phyloP scores from a whole-genome alignment of 352 stramenopile species.

The Phytophthora pini region DNA sequence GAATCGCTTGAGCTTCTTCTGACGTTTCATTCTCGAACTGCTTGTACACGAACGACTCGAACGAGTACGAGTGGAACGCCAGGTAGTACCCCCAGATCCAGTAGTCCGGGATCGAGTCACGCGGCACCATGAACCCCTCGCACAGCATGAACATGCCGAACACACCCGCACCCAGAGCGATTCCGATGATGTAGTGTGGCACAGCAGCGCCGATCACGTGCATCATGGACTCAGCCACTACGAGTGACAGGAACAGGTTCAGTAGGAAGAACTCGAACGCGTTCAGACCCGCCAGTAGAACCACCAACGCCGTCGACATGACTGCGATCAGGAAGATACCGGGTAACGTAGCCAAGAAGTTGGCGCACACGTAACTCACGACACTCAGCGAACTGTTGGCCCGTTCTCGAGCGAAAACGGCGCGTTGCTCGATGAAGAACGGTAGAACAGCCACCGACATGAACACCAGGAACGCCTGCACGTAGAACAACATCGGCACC shows the following conservation, averaged over 20 bases:
- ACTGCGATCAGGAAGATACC: conserved; percentile 74
- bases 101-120: too few species aligned
- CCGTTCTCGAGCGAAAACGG: conserved; percentile 59
- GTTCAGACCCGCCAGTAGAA: conserved; percentile 59
- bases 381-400: conserved; percentile 83
- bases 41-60: conserved; percentile 68
- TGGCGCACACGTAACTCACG: conserved; percentile 73
- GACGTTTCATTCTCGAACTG: conserved; percentile 57
- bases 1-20: conserved; percentile 12
- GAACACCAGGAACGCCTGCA: conserved; percentile 89
- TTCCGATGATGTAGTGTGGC: conserved; percentile 79
- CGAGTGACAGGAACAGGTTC: conserved; percentile 76
- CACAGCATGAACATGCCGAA: too few species aligned
- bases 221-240: conserved; percentile 83
- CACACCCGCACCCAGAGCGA: too few species aligned
- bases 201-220: conserved; percentile 74
- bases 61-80: too few species aligned
- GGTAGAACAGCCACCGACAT: conserved; percentile 90
- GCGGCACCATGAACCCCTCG: too few species aligned
- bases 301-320: conserved; percentile 55
- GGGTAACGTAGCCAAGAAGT: conserved; percentile 72
- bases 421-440: conserved; percentile 88
- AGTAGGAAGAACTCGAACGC: conserved; percentile 63
- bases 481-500: conserved; percentile 82
- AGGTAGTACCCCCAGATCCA: too few species aligned